A percentile compares a stretch with the other conserved stretches of the same genome.
Conservation (phyloP, 2,329 filamentous ascomycete species). For the Verticillium nonalfalfae region DNA sequence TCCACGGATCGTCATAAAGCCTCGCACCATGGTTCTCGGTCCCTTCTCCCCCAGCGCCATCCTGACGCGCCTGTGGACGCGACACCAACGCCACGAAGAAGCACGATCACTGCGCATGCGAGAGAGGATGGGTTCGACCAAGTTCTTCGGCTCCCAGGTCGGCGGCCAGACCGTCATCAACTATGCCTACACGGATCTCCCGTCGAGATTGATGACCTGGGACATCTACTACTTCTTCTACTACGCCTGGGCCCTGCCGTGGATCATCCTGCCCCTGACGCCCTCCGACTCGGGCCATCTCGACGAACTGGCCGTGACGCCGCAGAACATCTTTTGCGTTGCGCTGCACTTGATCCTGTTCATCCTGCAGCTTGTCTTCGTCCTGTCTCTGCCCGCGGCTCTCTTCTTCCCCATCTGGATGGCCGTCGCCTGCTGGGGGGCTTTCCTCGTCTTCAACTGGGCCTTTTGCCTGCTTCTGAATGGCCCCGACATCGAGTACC, state of each 20-base stretch:
- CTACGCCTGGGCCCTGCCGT: slow-evolving; percentile 51
- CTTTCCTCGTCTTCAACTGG: slow-evolving; percentile 44
- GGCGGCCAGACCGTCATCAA: slow-evolving; percentile 51
- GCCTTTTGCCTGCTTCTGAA: slow-evolving; percentile 47
- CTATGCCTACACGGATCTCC: slow-evolving; percentile 54
- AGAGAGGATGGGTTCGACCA: slow-evolving; percentile 23
- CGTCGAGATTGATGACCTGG: slow-evolving; percentile 41
- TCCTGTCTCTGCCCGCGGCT: slow-evolving; percentile 49
- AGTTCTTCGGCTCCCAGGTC: slow-evolving; percentile 53
- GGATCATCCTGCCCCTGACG: slow-evolving; percentile 51
- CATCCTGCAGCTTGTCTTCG: slow-evolving; percentile 52
- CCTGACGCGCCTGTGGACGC: neutral
- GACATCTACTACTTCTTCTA: slow-evolving; percentile 51
- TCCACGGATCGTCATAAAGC: neutral
- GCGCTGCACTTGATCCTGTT: slow-evolving; percentile 51
- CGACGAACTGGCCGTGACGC: slow-evolving; percentile 58
- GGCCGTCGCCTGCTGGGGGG: slow-evolving; percentile 27
- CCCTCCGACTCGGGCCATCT: slow-evolving; percentile 46
- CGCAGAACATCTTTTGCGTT: slow-evolving; percentile 50
- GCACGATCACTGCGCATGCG: neutral
- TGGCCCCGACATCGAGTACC: slow-evolving; percentile 39
- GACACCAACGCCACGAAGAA: neutral
- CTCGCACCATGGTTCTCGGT: neutral
- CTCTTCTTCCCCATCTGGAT: slow-evolving; percentile 43
- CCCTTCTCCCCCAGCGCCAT: neutral